Base-by-base conservation (phyloP, 2,329 filamentous ascomycete species). In the Lithohypha guttulata region DNA sequence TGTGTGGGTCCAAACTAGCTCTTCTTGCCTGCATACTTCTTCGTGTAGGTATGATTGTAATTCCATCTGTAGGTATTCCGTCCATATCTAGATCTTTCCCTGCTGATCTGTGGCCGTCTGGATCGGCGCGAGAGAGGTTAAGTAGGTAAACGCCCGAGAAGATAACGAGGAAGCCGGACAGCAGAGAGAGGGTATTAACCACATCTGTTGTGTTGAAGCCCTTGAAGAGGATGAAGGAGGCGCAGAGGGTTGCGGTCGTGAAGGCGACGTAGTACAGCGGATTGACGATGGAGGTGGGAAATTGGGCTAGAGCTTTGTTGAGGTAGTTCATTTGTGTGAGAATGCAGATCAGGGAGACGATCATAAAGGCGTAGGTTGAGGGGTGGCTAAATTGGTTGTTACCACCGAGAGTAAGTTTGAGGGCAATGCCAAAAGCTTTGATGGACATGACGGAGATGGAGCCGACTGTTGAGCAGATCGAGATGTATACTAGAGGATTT, bases 291-390 rank as follows among this genome's bases (percentile, higher is more conserved):
- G 93, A 94, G 21, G 91, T 95, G 20, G 84, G 89, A 64, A 96
- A 98, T 55, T 93, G 86, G 61, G 85, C 93, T 44, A 98, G 68
- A 6, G 91, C 91, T 64, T 98, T 98, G 71, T 98, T 98, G 65
- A 98, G 94, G 63, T 98, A 98, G 63, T 98, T 98, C 91, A 98
- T 96, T 69, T 98, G 91, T 6, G 87, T 95, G 51, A 98, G 62
- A 57, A 98, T 96, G 68, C 91, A 98, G 48, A 95, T 84, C 2
- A 73, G 71, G 0, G 87, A 91, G 49, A 96, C 76, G 50, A 98
- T 95, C 62, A 89, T 79, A 60, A 98, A 98, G 47, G 95, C 87
- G 54, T 98, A 98, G 43, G 93, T 98, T 34, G 86, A 94, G 2
- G 93, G 84, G 53, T 93, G 84, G 4, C 76, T 77, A 61, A 98